These are phyloP conservation scores for Populus hybrid DNA, from an alignment of 441 rosid genomes.

Conservation along the genomic window DNA sequence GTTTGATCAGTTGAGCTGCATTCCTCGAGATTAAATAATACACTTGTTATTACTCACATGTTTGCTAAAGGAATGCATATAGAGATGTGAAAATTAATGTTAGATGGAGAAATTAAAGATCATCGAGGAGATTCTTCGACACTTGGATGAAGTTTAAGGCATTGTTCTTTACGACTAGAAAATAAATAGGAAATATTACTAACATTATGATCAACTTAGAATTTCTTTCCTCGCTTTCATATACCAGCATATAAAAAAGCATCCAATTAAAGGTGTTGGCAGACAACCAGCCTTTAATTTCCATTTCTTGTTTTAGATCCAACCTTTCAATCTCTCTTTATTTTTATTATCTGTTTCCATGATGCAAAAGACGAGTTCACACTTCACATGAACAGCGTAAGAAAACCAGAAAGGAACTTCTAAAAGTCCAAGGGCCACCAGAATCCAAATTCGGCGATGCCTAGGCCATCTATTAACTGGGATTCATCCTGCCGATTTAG, in stretches of 20 bases:
- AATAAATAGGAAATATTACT: too few species aligned
- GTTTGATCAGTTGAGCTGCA: too few species aligned
- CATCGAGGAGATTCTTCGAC: too few species aligned
- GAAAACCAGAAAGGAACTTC: neutral
- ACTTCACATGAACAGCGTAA: neutral
- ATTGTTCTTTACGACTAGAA: neutral
- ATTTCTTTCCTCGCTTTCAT: neutral
- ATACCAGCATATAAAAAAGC: neutral
- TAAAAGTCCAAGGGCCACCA: neutral
- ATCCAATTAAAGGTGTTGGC: neutral
- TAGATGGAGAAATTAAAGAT: too few species aligned
- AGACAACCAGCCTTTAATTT: neutral
- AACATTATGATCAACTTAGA: neutral
- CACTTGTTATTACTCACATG: too few species aligned
- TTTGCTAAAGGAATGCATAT: too few species aligned
- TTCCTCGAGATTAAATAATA: too few species aligned
- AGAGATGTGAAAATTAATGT: too few species aligned
- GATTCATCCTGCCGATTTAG: too few species aligned
- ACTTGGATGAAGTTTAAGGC: too few species aligned
- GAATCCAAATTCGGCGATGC: neutral
- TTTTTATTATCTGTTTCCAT: conserved; percentile 2
- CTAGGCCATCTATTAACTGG: too few species aligned
- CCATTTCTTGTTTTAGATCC: too few species aligned
- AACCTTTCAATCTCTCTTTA: neutral
- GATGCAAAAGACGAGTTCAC: neutral